Base-by-base conservation (phyloP, 2,329 filamentous ascomycete species). In the Arthroderma sp. region DNA sequence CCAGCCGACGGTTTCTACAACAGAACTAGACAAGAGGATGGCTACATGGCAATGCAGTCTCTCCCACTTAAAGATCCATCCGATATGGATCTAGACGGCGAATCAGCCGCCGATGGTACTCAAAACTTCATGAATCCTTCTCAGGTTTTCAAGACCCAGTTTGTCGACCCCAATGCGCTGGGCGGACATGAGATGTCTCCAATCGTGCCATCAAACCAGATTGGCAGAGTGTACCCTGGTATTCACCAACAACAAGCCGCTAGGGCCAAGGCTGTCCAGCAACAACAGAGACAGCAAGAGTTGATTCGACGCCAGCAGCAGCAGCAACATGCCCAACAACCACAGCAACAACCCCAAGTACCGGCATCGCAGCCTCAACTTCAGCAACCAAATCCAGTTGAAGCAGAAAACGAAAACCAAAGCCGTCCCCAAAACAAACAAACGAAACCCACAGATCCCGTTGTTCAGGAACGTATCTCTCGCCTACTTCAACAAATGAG, bases 401-500 rank as follows among this genome's bases (percentile, higher is more conserved):
- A 30, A 10, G 38, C 22, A 8, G 59, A 56, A 38, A 53, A 56
- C 42, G 56, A 53, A 41, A 55, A 55, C 11, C 52, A 48, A n/a
- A 54, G 43, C 28, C 45, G 53, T 11, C 46, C 60, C 6, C 55
- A 61, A 36, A 48, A 47, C 51, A 63, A 64, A 48, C 48, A 58
- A 44, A 56, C 60, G 36, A 63, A 61, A 41, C 58, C 60, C 11
- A 68, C 75, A 7, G 82, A 87, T 56, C 80, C 82, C 8, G 74
- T 83, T 31, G 80, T 86, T 5, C 88, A 96, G 65, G 86, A 95
- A 67, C 93, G 88, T 64, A 95, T 96, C 54, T 86, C 86, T 27
- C 86, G 91, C 60, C 77, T 96, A 3, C 74, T 96, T 31, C 88
- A 89, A 67, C 86, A 88, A 44, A 94, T 96, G 82, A 80, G 88